Evolutionary conservation across 345 rosid genomes (phyloP), one percentile per base, ranked within the genome.

Genomic region (Arabis alpina): DNA sequence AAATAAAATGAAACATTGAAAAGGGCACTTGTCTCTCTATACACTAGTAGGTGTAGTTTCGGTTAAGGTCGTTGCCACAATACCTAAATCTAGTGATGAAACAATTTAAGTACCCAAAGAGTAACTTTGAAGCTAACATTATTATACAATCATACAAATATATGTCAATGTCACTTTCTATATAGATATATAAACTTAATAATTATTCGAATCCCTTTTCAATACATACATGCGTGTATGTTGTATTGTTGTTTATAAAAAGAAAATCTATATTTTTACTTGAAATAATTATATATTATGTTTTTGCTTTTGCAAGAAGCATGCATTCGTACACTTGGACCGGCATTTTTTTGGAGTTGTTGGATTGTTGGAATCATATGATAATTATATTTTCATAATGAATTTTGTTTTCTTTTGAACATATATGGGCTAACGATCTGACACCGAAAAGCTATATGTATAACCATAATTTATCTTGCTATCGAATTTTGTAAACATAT

Each of bases 51-150:
- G 73, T 74, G 27, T 45, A 34, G 50, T 53, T 67, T 60, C 47
- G 64, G 78, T 74, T 67, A 67, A 67, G 50, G 73, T 74, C 73
- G 78, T 61, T 67, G 63, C 69, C 78, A 53, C 62, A 36, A 37
- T 50, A 67, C 73, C 78, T 74, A 74, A 61, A 61, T 74, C 43
- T 53, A 74, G 62, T 44, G 73, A 67, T 63, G 57, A 61, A 59
- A 61, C 69, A 53, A 67, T 25, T 27, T 28, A 25, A 74, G 57
- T 24, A 42, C 53, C 32, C 3, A 59, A 19, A 51, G 78, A 67
- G 69, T 74, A 45, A 67, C 69, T 67, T 74, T 27, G 68, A 74
- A 67, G 78, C 27, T 67, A 74, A 60, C 63, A 67, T 54, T 67
- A 52, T 60, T 52, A 52, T 52, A 67, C 37, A 67, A 53, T 44